phyloP scores from a whole-genome alignment of 345 rosid species.

The Xanthoceras sorbifolium region DNA sequence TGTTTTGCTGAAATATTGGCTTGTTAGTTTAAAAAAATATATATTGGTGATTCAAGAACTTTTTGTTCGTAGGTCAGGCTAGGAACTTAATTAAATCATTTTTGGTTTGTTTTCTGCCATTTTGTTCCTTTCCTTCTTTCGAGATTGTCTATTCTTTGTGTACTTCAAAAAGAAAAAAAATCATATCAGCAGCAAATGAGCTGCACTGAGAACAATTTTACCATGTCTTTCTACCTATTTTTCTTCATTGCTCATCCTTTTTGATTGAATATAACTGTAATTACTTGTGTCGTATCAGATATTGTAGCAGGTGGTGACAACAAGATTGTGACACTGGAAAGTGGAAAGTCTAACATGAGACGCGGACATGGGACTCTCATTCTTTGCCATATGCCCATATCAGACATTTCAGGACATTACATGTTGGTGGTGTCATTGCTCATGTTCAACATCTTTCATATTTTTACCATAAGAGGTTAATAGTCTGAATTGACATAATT shows the following conservation, averaged over 20 bases:
- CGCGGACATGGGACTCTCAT: not conserved
- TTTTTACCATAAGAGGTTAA: no score
- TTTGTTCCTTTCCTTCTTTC: not conserved
- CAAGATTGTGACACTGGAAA: not conserved
- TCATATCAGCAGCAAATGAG: constrained; percentile 18
- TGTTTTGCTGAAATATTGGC: constrained; percentile 17
- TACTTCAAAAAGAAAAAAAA: not conserved
- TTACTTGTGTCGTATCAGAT: not conserved
- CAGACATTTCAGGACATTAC: no score
- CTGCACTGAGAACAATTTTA: not conserved
- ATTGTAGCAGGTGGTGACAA: not conserved
- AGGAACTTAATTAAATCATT: constrained; percentile 4
- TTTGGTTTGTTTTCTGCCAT: not conserved
- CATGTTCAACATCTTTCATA: no score
- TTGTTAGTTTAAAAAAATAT: constrained; percentile 4
- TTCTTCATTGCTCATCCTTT: not conserved
- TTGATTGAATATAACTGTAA: not conserved
- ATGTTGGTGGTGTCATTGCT: no score
- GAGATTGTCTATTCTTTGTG: constrained; percentile 11
- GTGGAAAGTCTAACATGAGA: not conserved
- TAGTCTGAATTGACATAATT: no score
- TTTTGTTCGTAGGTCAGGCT: constrained; percentile 23
- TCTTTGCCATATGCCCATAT: no score
- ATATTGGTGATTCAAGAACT: not conserved
- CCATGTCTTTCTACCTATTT: not conserved